Percentiles rank a stretch among this genome's conserved stretches.
Evolutionary conservation across 2,329 filamentous ascomycete genomes (phyloP).

Genomic region (Cladosporium sp.): DNA sequence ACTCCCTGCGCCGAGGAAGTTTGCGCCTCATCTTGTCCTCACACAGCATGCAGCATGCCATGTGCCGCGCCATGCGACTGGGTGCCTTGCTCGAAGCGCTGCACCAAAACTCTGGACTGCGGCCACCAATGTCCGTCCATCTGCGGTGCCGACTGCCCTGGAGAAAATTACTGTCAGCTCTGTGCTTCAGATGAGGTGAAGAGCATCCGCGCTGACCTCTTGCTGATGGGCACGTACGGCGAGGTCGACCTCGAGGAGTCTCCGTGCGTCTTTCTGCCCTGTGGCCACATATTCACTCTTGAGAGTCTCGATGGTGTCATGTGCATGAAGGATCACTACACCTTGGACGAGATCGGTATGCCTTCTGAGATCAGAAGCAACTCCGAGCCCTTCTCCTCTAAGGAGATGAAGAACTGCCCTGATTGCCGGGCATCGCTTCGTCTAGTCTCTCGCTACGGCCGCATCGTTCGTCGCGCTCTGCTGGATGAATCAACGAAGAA

Average conservation of each 20-base stretch:
- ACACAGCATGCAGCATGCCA: constrained; percentile 46
- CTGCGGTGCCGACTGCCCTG: constrained; percentile 59
- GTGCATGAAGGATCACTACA: constrained; percentile 48
- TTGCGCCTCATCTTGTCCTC: constrained; percentile 52
- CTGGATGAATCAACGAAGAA: constrained; percentile 60
- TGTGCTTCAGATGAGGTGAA: constrained; percentile 46
- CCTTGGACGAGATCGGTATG: constrained; percentile 28
- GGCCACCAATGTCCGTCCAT: constrained; percentile 59
- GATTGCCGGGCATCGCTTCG: constrained; percentile 54
- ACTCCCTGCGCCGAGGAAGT: constrained; percentile 50
- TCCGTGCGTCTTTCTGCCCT: constrained; percentile 57
- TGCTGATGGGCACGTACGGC: constrained; percentile 48
- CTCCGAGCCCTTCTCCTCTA: constrained; percentile 43
- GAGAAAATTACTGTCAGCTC: constrained; percentile 47
- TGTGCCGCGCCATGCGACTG: constrained; percentile 64
- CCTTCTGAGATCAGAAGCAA: constrained; percentile 27
- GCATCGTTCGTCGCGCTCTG: constrained; percentile 53
- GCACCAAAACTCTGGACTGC: constrained; percentile 48
- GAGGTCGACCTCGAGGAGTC: constrained; percentile 54
- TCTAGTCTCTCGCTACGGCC: constrained; percentile 54
- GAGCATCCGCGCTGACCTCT: constrained; percentile 49
- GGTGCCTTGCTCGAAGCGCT: constrained; percentile 59
- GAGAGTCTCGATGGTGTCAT: constrained; percentile 57
- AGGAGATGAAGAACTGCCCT: constrained; percentile 49
- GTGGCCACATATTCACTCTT: constrained; percentile 58